A percentile compares a stretch with the other conserved stretches of the same genome.
These are phyloP conservation scores for Exidia glandulosa DNA, from an alignment of 768 basidiomycete species.

Conservation along the genomic window DNA sequence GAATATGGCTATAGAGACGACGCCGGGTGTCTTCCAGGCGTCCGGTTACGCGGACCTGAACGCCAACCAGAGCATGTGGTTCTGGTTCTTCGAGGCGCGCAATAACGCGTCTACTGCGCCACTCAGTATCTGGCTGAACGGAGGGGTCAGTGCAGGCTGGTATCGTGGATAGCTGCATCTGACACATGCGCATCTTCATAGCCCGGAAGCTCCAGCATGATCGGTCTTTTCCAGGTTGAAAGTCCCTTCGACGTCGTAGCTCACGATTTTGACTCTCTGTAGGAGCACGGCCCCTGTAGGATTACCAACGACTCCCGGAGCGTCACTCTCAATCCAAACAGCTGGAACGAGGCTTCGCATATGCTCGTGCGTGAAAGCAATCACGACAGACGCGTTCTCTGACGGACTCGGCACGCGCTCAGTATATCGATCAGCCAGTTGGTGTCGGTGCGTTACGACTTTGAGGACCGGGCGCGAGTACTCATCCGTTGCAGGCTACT, in stretches of 20 bases:
- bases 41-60: conserved; percentile 57
- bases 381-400: background rate
- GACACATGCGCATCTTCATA: conserved; percentile 1
- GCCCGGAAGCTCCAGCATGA: conserved; percentile 53
- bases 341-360: conserved; percentile 50
- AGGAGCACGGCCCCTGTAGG: conserved; percentile 54
- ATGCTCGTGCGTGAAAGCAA: conserved; percentile 15
- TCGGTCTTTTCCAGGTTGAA: conserved; percentile 50
- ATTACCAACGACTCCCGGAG: conserved; percentile 42
- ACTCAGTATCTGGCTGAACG: conserved; percentile 59
- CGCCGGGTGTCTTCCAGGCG: conserved; percentile 46
- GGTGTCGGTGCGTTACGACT: background rate
- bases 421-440: conserved; percentile 53
- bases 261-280: background rate
- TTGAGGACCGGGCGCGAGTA: background rate
- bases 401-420: conserved; percentile 9
- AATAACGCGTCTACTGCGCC: conserved; percentile 49
- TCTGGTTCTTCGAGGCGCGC: conserved; percentile 62
- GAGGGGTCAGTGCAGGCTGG: conserved; percentile 19
- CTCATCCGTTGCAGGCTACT: conserved; percentile 46
- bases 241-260: conserved; percentile 9
- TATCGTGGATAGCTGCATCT: background rate
- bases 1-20: conserved; percentile 32
- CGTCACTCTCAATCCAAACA: conserved; percentile 40
- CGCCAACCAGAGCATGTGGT: conserved; percentile 50